phyloP scores from a whole-genome alignment of 2,329 filamentous ascomycete genomes.

The Monosporascus sp. region DNA sequence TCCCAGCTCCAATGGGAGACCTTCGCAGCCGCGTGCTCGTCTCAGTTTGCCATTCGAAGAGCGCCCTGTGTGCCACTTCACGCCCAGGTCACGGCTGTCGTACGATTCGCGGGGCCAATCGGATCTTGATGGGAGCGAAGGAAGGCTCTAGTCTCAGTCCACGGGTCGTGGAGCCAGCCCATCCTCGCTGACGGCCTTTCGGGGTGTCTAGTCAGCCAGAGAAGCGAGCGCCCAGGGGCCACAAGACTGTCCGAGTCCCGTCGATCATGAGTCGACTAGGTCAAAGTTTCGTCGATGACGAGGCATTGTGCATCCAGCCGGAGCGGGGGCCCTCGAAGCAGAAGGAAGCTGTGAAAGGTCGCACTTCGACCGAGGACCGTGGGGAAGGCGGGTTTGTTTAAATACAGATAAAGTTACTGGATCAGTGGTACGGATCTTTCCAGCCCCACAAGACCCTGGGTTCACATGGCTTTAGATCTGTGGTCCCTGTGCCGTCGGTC shows the following conservation, averaged over 20 bases:
- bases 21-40: background rate
- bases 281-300: conserved; percentile 4
- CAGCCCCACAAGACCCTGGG: background rate
- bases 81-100: conserved; percentile 7
- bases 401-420: conserved; percentile 6
- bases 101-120: conserved; percentile 16
- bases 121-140: conserved; percentile 13
- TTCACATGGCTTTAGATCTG: background rate
- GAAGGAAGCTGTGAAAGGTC: conserved; percentile 15
- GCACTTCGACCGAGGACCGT: conserved; percentile 8
- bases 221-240: conserved; percentile 3
- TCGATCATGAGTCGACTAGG: conserved; percentile 1
- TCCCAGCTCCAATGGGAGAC: background rate
- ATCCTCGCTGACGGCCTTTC: background rate
- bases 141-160: conserved; percentile 5
- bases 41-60: background rate
- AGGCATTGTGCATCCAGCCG: conserved; percentile 16
- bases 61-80: conserved; percentile 11
- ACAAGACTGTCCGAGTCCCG: conserved; percentile 7
- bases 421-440: background rate
- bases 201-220: background rate
- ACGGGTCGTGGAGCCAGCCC: background rate
- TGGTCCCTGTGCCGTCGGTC: background rate
- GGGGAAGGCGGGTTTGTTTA: conserved; percentile 7
- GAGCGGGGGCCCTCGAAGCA: conserved; percentile 8